These are phyloP conservation scores for Trypethelium eluteriae DNA, from an alignment of 495 filamentous ascomycete species.

Conservation along the genomic window DNA sequence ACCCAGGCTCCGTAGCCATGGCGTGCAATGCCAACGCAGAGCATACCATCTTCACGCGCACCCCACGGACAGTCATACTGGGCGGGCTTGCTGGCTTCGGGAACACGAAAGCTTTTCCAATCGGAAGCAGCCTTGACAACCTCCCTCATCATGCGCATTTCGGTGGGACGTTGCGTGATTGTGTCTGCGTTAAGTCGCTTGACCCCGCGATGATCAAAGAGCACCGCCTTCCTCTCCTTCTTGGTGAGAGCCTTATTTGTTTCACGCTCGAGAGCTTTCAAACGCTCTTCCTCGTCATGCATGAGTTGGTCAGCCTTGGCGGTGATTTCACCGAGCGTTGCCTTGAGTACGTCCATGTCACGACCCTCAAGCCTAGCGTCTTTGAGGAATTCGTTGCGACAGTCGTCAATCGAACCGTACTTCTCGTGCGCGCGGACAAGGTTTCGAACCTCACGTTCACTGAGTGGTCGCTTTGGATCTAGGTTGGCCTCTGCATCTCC, in stretches of 20 bases:
- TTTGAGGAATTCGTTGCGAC: conserved; percentile 72
- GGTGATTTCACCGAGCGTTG: conserved; percentile 64
- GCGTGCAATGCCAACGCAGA: conserved; percentile 81
- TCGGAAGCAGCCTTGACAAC: conserved; percentile 57
- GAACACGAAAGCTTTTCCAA: conserved; percentile 70
- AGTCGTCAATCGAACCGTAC: conserved; percentile 80
- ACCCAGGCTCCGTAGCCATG: conserved; percentile 94
- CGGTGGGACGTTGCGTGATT: conserved; percentile 76
- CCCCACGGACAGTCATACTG: conserved; percentile 86
- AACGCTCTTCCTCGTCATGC: conserved; percentile 55
- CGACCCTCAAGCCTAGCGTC: conserved; percentile 76
- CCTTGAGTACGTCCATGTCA: conserved; percentile 66
- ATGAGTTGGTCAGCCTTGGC: conserved; percentile 60
- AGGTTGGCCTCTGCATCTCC: conserved; percentile 47
- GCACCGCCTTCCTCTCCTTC: conserved; percentile 91
- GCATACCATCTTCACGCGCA: conserved; percentile 90
- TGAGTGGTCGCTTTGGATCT: conserved; percentile 79
- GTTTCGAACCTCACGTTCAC: conserved; percentile 84
- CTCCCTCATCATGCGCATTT: conserved; percentile 75
- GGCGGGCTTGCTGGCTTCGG: conserved; percentile 82
- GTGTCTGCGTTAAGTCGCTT: conserved; percentile 93
- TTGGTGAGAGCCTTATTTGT: conserved; percentile 72
- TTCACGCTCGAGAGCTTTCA: conserved; percentile 56
- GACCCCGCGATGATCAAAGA: conserved; percentile 86
- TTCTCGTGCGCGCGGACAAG: conserved; percentile 79